A percentile compares a stretch with the other conserved stretches of the same genome.
Conservation (phyloP, 2,329 filamentous ascomycete genomes). For the Cercospora sesami region DNA sequence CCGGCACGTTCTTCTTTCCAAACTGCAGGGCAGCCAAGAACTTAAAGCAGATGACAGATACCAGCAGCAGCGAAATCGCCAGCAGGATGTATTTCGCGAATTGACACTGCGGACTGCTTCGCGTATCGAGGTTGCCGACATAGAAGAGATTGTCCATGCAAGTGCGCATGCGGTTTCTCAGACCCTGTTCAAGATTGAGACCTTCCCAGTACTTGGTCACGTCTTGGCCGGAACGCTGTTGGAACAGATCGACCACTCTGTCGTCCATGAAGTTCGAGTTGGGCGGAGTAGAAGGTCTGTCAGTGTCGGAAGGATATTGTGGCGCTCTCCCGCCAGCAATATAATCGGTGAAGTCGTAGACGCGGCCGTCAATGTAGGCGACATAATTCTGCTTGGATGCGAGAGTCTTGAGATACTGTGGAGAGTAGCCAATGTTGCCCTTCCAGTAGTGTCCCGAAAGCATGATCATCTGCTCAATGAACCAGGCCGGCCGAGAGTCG, state of each 20-base stretch:
- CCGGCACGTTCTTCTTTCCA: slow-evolving; percentile 82
- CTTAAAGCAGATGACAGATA: slow-evolving; percentile 85
- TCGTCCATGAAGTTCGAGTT: slow-evolving; percentile 79
- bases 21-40: slow-evolving; percentile 97
- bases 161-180: slow-evolving; percentile 68
- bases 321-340: slow-evolving; percentile 70
- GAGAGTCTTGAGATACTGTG: slow-evolving; percentile 73
- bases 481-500: slow-evolving; percentile 87
- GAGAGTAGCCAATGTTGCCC: slow-evolving; percentile 80
- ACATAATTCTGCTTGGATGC: slow-evolving; percentile 55
- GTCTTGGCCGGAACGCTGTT: slow-evolving; percentile 71
- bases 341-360: slow-evolving; percentile 91
- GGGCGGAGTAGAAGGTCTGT: slow-evolving; percentile 47
- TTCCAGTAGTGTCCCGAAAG: slow-evolving; percentile 79
- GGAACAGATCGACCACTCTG: slow-evolving; percentile 73
- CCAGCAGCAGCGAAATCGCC: slow-evolving; percentile 77
- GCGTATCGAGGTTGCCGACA: slow-evolving; percentile 85
- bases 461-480: slow-evolving; percentile 79
- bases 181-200: slow-evolving; percentile 58
- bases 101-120: slow-evolving; percentile 78
- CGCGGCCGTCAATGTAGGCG: slow-evolving; percentile 72
- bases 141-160: slow-evolving; percentile 96
- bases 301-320: slow-evolving; percentile 56
- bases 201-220: slow-evolving; percentile 80
- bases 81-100: slow-evolving; percentile 90